Percentiles rank a stretch among this genome's conserved stretches.
Conservation (phyloP, 2,329 filamentous ascomycete genomes). For the Mollisiaceae sp. region DNA sequence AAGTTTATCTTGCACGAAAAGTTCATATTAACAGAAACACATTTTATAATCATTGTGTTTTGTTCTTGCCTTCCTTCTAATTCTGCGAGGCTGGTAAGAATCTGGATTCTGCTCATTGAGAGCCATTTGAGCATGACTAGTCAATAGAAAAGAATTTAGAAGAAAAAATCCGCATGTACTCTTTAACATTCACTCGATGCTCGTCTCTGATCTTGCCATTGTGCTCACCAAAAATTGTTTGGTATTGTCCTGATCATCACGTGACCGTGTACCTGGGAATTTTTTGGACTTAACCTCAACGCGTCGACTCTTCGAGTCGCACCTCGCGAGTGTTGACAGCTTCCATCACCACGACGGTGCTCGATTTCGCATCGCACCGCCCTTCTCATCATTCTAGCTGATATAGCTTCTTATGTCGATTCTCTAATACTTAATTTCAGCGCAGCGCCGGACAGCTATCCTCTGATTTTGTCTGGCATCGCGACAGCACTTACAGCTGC, state of each 20-base stretch:
- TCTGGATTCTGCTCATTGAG: no score
- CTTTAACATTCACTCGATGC: no score
- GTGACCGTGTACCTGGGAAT: background rate
- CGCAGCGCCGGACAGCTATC: background rate
- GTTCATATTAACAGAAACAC: background rate
- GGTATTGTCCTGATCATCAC: background rate
- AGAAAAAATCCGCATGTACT: no score
- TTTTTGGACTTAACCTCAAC: background rate
- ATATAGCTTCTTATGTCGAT: constrained; percentile 21
- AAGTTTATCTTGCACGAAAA: background rate
- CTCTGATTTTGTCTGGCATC: constrained; percentile 20
- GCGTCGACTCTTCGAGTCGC: background rate
- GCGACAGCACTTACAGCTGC: constrained; percentile 9
- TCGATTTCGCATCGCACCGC: constrained; percentile 10
- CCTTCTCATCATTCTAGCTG: constrained; percentile 1
- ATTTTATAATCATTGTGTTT: background rate
- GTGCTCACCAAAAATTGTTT: background rate
- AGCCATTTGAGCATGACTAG: no score
- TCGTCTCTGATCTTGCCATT: constrained; percentile 12
- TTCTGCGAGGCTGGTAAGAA: background rate
- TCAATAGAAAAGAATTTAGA: no score
- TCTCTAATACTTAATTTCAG: constrained; percentile 20
- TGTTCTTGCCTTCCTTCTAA: background rate
- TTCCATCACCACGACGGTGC: constrained; percentile 14
- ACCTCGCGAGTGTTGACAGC: constrained; percentile 11